These are phyloP conservation scores for Populus euphratica DNA, from an alignment of 345 rosid species.

Conservation along the genomic window DNA sequence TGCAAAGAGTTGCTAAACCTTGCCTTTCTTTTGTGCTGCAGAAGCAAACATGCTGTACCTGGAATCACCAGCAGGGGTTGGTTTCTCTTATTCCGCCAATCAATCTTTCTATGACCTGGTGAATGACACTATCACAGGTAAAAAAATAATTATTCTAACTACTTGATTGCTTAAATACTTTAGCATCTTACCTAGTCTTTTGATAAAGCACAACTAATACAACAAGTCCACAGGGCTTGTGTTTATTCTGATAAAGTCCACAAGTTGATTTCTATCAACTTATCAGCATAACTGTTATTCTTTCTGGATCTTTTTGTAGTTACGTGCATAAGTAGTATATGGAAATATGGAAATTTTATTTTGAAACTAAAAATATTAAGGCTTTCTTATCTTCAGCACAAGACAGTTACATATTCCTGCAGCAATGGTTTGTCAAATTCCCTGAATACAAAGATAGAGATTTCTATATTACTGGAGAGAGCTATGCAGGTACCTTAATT, in stretches of 20 bases:
- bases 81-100: constrained; percentile 4
- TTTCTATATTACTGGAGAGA: constrained; percentile 18
- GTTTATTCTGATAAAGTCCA: not conserved
- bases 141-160: not conserved
- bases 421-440: constrained; percentile 18
- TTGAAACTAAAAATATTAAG: not conserved
- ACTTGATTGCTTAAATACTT: not conserved
- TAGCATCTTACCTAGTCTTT: not conserved
- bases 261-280: not conserved
- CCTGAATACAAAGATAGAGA: constrained; percentile 18
- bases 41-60: constrained; percentile 7
- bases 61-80: constrained; percentile 6
- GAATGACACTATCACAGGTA: constrained; percentile 6
- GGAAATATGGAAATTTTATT: not conserved
- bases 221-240: too few species aligned
- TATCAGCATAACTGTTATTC: not conserved
- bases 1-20: not conserved
- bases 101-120: not conserved
- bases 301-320: not conserved
- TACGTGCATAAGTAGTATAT: not conserved
- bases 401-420: constrained; percentile 17
- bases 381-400: constrained; percentile 9
- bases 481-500: constrained; percentile 5
- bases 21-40: not conserved
- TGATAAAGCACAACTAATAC: too few species aligned